Evolutionary conservation across 768 basidiomycete species (phyloP), one percentile per base, ranked within the genome.

Genomic region (Hirschioporus abietinus): DNA sequence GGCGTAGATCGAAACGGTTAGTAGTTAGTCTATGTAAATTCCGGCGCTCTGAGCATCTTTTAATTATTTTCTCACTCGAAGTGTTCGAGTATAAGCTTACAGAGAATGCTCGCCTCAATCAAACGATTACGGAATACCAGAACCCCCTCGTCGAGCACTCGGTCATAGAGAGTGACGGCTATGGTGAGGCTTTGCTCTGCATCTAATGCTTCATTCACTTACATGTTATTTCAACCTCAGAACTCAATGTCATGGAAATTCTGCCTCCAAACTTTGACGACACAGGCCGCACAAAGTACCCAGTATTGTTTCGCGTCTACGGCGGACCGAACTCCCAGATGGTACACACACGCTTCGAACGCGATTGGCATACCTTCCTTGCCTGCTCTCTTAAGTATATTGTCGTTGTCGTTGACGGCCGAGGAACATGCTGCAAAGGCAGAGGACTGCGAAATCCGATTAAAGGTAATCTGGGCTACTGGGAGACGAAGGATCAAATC

Each of bases 251-350:
- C 65, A 84, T 91, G 72, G 96, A 98, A 78, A 85, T 96, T 70
- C 86, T 93, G 18, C 97, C 97, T 20, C 94, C 95, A 4, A 83
- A 85, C 67, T 92, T 99, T 88, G 97, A 99, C 71, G 89, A 92
- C 71, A 90, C 93, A 24, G 97, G 97, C n/a, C 87, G 92, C 59
- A 93, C 91, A 9, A 95, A 96, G 75, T 99, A 99, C 73, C 93
- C 97, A 0, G 95, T 98, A 24, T 80, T 99, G 30, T 95, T 99
- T 81, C 81, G 85, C 59, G 92, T 96, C 86, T 96, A 99, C 72
- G 96, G 96, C 58, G 97, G 97, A 1, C 97, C 97, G 4, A 82
- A 78, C 67, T 92, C 91, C 64, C 97, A 99, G 73, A 76, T 83
- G 68, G 92, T 96, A 30, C 80, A 88, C 74, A 78, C 86, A 20